Conservation (phyloP, 768 basidiomycete genomes). For the Pleurotus djamor region DNA sequence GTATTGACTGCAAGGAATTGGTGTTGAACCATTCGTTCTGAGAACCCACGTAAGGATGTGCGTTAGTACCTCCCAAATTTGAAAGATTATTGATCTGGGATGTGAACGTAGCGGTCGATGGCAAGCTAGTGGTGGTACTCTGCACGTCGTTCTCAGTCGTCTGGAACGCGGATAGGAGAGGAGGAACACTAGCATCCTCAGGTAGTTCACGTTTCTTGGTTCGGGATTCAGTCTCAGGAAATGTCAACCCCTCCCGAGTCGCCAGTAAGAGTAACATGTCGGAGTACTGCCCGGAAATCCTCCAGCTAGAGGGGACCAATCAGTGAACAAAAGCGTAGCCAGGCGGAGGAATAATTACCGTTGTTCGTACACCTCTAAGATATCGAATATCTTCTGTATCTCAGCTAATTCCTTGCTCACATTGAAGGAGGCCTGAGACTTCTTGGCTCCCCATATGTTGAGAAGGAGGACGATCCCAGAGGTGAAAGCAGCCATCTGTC, state of each 20-base stretch:
- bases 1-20: too few species aligned
- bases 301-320: constrained; percentile 8
- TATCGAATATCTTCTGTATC: constrained; percentile 40
- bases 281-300: constrained; percentile 14
- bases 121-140: too few species aligned
- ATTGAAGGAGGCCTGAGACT: constrained; percentile 25
- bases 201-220: not conserved
- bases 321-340: not conserved
- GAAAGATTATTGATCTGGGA: too few species aligned
- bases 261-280: not conserved
- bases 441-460: constrained; percentile 43
- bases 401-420: constrained; percentile 35
- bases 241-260: not conserved
- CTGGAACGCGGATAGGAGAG: too few species aligned
- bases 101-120: too few species aligned
- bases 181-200: not conserved
- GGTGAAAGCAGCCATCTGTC: constrained; percentile 16
- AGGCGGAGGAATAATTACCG: constrained; percentile 7
- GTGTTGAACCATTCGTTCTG: too few species aligned
- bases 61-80: too few species aligned
- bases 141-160: not conserved
- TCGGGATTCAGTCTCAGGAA: not conserved
- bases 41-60: too few species aligned
- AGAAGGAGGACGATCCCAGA: constrained; percentile 43
- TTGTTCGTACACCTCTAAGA: constrained; percentile 19